These are phyloP conservation scores for Vanrija sp. DNA, from an alignment of 1,284 basidiomycete species.

Conservation along the genomic window DNA sequence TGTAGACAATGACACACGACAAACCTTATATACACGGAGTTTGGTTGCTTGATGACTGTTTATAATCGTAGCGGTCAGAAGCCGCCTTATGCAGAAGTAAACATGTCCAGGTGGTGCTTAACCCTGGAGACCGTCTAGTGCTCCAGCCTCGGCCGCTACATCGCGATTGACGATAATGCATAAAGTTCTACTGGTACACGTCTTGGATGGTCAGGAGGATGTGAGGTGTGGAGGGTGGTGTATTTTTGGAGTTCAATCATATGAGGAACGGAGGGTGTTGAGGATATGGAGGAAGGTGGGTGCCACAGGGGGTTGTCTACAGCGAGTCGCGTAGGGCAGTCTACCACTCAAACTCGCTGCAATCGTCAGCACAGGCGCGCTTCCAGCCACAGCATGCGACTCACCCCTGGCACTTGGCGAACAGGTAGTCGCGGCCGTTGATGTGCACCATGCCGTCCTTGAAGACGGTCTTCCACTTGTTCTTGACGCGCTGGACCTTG, in stretches of 20 bases:
- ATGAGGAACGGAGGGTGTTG: no score
- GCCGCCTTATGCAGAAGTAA: no score
- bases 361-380: constrained; percentile 1
- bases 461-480: constrained; percentile 99
- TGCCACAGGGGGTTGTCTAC: no score
- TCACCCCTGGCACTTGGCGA: constrained; percentile 76
- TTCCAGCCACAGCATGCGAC: constrained; percentile 9
- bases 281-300: no score
- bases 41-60: background rate
- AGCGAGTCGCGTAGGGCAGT: background rate
- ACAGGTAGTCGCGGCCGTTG: constrained; percentile 95
- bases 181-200: constrained; percentile 18
- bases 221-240: background rate
- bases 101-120: no score
- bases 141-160: no score
- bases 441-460: constrained; percentile 98
- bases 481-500: constrained; percentile 97
- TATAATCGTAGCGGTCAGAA: background rate
- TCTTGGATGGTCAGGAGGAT: background rate
- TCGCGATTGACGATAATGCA: constrained; percentile 4
- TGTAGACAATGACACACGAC: no score
- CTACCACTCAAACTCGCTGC: constrained; percentile 40
- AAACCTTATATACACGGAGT: no score
- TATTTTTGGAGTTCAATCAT: no score
- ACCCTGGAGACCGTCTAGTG: no score